Evolutionary conservation across 1,284 basidiomycete species (phyloP), one percentile per base, ranked within the genome.

Genomic region (Cryptococcus floricola): DNA sequence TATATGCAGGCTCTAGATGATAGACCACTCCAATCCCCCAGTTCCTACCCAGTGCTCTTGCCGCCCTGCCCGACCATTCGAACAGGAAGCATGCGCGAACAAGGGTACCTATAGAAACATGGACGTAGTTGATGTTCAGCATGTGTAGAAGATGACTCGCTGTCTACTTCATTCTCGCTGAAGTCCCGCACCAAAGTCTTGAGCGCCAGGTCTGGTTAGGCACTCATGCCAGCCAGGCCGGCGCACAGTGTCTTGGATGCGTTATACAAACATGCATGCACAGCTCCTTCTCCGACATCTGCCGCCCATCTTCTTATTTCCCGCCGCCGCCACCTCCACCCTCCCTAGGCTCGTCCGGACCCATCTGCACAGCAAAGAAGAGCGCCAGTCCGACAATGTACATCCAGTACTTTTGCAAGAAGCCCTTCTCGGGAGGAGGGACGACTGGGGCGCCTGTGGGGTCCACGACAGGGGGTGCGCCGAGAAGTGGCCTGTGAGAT

Each of bases 351-450:
- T 65, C 60, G 28, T 68, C 70, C 10, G 64, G 62, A 5, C 57
- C 64, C 48, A 77, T 54, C 45, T 72, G 57, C 14, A 61, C 57
- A 2, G 65, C 50, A 28, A 69, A 60, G 54, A 86, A 76, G 16
- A 91, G 48, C 25, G 52, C 74, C 31, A 82, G 74, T 3, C 84
- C 80, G 34, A 81, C 78, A 49, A 90, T 83, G 66, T 91, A 90
- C 74, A 92, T 78, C 89, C 91, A 92, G 75, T 93, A 92, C 75
- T 92, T 93, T 69, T 90, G 87, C 39, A 92, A 59, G 75, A 92
- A 90, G 9, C 83, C 79, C 76, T 91, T 88, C 70, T 90, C 89
- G 1, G 82, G 81, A 25, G 78, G 74, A 0, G 86, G 83, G 52
- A 80, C 74, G 27, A 85, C 79, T 19, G 83, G 82, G 65, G 84